Percentiles rank a stretch among this genome's conserved stretches.
These are phyloP conservation scores for Saccharomycopsis olivae DNA, from an alignment of 805 yeast genomes.

Conservation along the genomic window DNA sequence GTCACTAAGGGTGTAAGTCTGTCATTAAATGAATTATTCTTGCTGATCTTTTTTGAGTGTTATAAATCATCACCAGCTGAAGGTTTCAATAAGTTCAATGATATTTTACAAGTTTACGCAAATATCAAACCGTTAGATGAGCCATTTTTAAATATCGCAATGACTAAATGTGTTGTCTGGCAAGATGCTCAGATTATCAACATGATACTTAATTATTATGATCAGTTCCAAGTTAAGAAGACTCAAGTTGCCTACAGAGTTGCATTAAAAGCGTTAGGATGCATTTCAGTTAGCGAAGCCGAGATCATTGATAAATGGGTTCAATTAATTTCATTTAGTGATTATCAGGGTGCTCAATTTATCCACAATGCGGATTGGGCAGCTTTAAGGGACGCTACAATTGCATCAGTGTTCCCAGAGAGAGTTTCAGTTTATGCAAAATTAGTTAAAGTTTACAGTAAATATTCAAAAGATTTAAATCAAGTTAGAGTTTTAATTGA, in stretches of 20 bases:
- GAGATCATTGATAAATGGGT: conserved; percentile 52
- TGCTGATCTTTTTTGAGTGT: conserved; percentile 54
- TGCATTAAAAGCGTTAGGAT: conserved; percentile 60
- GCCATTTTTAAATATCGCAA: conserved; percentile 69
- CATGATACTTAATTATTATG: conserved; percentile 51
- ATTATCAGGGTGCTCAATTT: conserved; percentile 41
- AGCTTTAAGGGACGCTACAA: conserved; percentile 69
- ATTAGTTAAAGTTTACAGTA: conserved; percentile 40
- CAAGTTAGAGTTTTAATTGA: conserved; percentile 36
- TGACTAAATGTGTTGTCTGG: conserved; percentile 62
- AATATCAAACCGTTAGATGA: conserved; percentile 56
- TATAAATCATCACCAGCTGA: conserved; percentile 41
- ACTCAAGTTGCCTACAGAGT: conserved; percentile 67
- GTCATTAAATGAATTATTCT: conserved; percentile 57
- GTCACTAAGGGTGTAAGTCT: conserved; percentile 62
- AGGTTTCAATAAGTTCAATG: conserved; percentile 47
- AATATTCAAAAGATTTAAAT: conserved; percentile 36
- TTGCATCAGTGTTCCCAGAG: conserved; percentile 31
- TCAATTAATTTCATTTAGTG: conserved; percentile 39
- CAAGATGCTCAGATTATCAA: conserved; percentile 53
- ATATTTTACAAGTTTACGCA: conserved; percentile 45
- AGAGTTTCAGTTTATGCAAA: conserved; percentile 46
- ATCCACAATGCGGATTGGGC: conserved; percentile 84
- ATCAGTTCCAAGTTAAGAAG: conserved; percentile 43
- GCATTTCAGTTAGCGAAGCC: conserved; percentile 40